These are phyloP conservation scores for Trametes polyzona DNA, from an alignment of 1,284 basidiomycete genomes.

Conservation along the genomic window DNA sequence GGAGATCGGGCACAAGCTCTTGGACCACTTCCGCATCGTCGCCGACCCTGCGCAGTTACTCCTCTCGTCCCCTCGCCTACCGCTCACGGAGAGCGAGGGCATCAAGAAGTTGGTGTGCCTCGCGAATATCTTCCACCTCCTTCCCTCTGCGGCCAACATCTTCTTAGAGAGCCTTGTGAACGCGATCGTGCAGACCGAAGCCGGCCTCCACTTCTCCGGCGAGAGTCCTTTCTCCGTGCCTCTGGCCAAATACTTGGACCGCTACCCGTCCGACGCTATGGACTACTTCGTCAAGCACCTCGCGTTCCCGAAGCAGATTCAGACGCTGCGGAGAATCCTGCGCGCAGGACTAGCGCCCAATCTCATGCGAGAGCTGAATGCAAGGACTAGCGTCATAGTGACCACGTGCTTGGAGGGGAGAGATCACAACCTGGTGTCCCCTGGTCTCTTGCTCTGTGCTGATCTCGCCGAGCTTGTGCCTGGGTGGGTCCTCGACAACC, in stretches of 20 bases:
- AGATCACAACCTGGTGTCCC: slow-evolving; percentile 58
- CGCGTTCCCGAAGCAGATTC: slow-evolving; percentile 73
- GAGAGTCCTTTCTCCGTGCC: slow-evolving; percentile 95
- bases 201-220: slow-evolving; percentile 87
- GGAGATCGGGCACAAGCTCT: slow-evolving; percentile 96
- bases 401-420: slow-evolving; percentile 60
- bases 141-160: slow-evolving; percentile 91
- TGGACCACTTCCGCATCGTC: slow-evolving; percentile 94
- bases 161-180: slow-evolving; percentile 90
- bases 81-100: slow-evolving; percentile 87
- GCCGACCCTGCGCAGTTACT: slow-evolving; percentile 87
- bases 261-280: slow-evolving; percentile 86
- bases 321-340: slow-evolving; percentile 82
- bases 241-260: slow-evolving; percentile 88
- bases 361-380: slow-evolving; percentile 75
- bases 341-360: slow-evolving; percentile 78
- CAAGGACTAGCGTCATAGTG: slow-evolving; percentile 66
- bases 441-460: slow-evolving; percentile 76
- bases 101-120: slow-evolving; percentile 93
- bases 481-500: slow-evolving; percentile 75
- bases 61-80: slow-evolving; percentile 76
- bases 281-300: slow-evolving; percentile 86
- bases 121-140: slow-evolving; percentile 96
- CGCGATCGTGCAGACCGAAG: slow-evolving; percentile 92
- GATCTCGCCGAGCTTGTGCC: slow-evolving; percentile 76